Evolutionary conservation across 805 yeast genomes (phyloP), one percentile per base, ranked within the genome.

Genomic region (Yarrowia phangngaensis): DNA sequence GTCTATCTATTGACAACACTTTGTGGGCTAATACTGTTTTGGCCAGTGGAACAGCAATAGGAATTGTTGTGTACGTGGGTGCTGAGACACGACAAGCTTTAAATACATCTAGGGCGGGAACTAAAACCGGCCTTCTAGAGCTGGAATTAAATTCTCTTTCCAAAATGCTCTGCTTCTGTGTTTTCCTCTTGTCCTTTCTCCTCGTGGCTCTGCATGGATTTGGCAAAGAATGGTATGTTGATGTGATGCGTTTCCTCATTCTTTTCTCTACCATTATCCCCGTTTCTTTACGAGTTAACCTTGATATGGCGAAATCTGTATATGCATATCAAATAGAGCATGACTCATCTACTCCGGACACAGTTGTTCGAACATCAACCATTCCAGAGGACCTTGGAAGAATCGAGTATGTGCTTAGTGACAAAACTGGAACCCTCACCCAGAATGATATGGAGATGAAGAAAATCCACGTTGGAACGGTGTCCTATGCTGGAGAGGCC

Each of bases 321-420:
- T 92, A 92, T 61, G 96, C 97, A 1, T 80, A 85, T 52, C 96
- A 92, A 63, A 92, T 94, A 54, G 95, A 92, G 63, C 88, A 85
- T 53, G 99, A 92, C 63, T 55, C 62, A 12, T 72, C 79, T 4
- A 92, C 92, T 14, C 81, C 86, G 2, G 86, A 80, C 6, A 89
- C 97, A 0, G 79, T 94, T 46, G 99, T 94, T 4, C 78, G 99
- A 61, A 92, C 98, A 1, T 86, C 96, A 51, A 94, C 98, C 0
- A 92, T 92, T 34, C 98, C 98, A 1, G 99, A 92, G 65, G 99
- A 92, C 66, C 71, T 92, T 55, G 99, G 99, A 20, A 74, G 99
- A 57, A 84, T 92, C 33, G 97, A 92, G 65, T 92, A 92, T 63
- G 67, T 92, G 50, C 71, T 92, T 34, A 82, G 89, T 54, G 99